Base-by-base conservation (phyloP, 148 eudicot genomes). In the Fagopyrum tataricum region DNA sequence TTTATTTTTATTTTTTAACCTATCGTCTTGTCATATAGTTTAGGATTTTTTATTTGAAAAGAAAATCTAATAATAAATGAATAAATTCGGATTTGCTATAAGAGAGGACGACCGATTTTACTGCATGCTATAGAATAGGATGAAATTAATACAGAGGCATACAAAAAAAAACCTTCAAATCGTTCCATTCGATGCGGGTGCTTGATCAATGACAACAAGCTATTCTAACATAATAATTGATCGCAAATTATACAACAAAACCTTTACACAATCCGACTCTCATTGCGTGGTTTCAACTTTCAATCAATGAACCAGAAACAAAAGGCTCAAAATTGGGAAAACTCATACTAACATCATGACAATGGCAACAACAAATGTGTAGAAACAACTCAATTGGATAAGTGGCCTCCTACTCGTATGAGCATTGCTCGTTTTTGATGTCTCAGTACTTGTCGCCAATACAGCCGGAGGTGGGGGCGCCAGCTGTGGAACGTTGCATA, bases 401-500 rank as follows among this genome's bases (percentile, higher is more conserved):
- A 37, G 18, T 14, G 69, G 69, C 69, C 7, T 64, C 20, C 10
- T 64, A 12, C 18, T 39, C 43, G 20, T 13, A 37, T 21, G 6
- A 56, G 10, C 62, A 2, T 5, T 2, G 62, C 62, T 56, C 37
- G 62, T 20, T 1, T 20, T 7, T 10, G 2, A 7, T 20, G 62
- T 51, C 56, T 51, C 8, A 10, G 61, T 20, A 20, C 8, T 20
- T 20, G 69, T 5, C 11, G 51, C 31, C 51, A 70, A 9, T 17
- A 51, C 52, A 4, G 72, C 72, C 0, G 72, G 72, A 7, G 72
- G 72, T 3, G 72, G 72, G 0, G 72, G 72, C 2, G 72, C 72
- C 5, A 67, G 14, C 47, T 24, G 44, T 69, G 71, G 67, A 74
- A 69, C 68, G 43, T 40, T 53, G 58, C 49, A 68, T 24, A 37